Evolutionary conservation across 306 rosid genomes (phyloP), one percentile per base, ranked within the genome.

Genomic region (Dalbergia cochinchinensis): DNA sequence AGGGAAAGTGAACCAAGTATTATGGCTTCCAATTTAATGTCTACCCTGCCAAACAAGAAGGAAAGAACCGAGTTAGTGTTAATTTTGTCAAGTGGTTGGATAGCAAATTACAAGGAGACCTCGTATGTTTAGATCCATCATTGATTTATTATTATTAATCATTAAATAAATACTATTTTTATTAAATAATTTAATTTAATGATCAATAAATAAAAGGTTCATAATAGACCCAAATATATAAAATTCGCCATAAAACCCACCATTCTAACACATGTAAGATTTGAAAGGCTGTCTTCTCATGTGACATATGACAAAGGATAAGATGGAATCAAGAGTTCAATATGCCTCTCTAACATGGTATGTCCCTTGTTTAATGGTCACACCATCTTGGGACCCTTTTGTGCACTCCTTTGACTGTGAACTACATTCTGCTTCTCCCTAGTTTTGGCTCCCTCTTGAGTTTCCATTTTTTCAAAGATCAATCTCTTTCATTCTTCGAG

Each of bases 291-390:
- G 74, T 63, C 71, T 59, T 55, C 55, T 84, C 84, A 78, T 76
- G 85, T 83, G 86, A 71, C 61, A 20, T 71, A 60, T 41, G 57
- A 44, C 15, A 61, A 39, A 78, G 81, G 89, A 92, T 89, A 87
- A 84, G 90, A 78, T 87, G 82, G 87, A 79, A 83, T 88, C 72
- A 89, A 81, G 88, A 85, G 60, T 73, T 42, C 64, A 51, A 85
- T 42, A 35, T 71, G 34, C 71, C 59, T 48, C 61, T 39, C 71
- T 80, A 58, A 61, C 65, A 35, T 68, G 69, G 15, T 12, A 13
- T 69, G 79, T 68, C 82, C 84, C 85, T 86, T 78, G 84, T 84
- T 86, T 83, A 84, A 78, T 44, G 90, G 88, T 69, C 84, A 83
- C 83, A 65, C 84, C 78, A 83, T 69, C 79, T 74, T 14, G 35